These are phyloP conservation scores for Globisporangium okanoganense DNA, from an alignment of 352 stramenopile genomes.

Conservation along the genomic window DNA sequence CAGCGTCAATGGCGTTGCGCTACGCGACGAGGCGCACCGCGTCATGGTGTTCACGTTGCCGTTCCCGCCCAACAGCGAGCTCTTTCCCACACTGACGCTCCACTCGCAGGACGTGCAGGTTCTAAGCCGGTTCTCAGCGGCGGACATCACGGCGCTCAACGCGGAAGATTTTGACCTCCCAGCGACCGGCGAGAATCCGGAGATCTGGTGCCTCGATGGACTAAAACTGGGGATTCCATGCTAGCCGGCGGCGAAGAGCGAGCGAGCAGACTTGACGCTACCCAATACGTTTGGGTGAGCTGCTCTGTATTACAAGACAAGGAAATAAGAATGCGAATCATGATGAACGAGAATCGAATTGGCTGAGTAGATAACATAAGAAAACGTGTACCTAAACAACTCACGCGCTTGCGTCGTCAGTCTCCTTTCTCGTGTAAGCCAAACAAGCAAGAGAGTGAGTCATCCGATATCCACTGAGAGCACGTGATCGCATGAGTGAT, in stretches of 20 bases:
- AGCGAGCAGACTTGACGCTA: not conserved
- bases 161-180: conserved; percentile 46
- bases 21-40: conserved; percentile 47
- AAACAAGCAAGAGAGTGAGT: not conserved
- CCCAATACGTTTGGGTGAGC: not conserved
- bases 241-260: not conserved
- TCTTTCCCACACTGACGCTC: conserved; percentile 82
- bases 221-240: conserved; percentile 28
- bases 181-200: conserved; percentile 17
- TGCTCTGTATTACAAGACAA: conserved; percentile 5
- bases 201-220: conserved; percentile 77
- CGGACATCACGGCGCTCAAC: conserved; percentile 56
- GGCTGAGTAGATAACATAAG: conserved; percentile 4
- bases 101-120: conserved; percentile 80
- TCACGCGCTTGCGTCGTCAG: not conserved
- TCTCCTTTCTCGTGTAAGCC: not conserved
- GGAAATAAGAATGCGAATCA: conserved; percentile 1
- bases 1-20: conserved; percentile 59
- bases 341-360: conserved; percentile 4
- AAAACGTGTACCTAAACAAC: conserved; percentile 6
- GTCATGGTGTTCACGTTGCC: conserved; percentile 59
- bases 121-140: conserved; percentile 71
- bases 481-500: not conserved
- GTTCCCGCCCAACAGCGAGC: conserved; percentile 56
- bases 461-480: not conserved